These are phyloP conservation scores for Byssothecium circinans DNA, from an alignment of 2,329 filamentous ascomycete genomes.

Conservation along the genomic window DNA sequence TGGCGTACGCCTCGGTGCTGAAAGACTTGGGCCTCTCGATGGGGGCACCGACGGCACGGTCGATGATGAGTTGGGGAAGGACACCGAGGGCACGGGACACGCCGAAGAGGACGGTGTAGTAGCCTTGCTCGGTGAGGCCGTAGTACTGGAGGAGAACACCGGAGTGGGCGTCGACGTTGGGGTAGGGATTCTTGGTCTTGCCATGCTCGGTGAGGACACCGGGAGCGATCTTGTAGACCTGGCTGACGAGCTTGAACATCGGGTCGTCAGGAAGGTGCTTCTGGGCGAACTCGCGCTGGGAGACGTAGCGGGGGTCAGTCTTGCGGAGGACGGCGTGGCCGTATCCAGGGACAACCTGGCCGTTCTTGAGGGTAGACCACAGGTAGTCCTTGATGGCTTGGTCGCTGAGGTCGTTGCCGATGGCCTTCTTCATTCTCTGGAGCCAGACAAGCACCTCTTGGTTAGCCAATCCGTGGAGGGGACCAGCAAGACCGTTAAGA, in stretches of 20 bases:
- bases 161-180: slow-evolving; percentile 98
- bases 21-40: slow-evolving; percentile 99
- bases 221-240: slow-evolving; percentile 99
- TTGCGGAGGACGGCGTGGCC: slow-evolving; percentile 99
- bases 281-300: slow-evolving; percentile 95
- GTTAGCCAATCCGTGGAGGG: slow-evolving; percentile 98
- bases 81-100: slow-evolving; percentile 98
- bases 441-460: slow-evolving; percentile 99
- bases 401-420: slow-evolving; percentile 95
- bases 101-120: slow-evolving; percentile 99
- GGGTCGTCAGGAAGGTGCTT: slow-evolving; percentile 94
- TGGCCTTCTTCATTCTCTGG: slow-evolving; percentile 93
- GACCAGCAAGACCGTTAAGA: slow-evolving; percentile 96
- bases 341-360: slow-evolving; percentile 96
- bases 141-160: slow-evolving; percentile 99
- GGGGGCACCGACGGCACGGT: slow-evolving; percentile 93
- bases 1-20: slow-evolving; percentile 94
- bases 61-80: slow-evolving; percentile 98
- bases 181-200: slow-evolving; percentile 99
- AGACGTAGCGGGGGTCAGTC: slow-evolving; percentile 98
- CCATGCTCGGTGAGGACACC: slow-evolving; percentile 98
- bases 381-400: slow-evolving; percentile 98
- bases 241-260: slow-evolving; percentile 99
- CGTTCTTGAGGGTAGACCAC: slow-evolving; percentile 93
- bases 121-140: slow-evolving; percentile 97